These are phyloP conservation scores for Akanthomyces lecanii DNA, from an alignment of 2,329 filamentous ascomycete genomes.

Conservation along the genomic window DNA sequence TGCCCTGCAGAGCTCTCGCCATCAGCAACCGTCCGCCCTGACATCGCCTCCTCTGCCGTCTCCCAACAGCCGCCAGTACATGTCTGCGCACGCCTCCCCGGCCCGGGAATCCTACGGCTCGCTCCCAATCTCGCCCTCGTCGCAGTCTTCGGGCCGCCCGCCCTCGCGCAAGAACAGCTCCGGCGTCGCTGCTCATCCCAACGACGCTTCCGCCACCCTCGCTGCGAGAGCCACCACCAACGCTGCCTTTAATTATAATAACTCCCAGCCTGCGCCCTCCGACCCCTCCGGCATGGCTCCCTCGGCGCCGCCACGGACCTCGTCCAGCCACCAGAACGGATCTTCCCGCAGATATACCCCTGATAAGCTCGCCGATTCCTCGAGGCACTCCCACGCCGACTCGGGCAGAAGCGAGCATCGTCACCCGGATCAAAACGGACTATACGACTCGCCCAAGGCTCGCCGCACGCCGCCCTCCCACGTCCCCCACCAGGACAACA, in stretches of 20 bases:
- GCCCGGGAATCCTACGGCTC: slow-evolving; percentile 56
- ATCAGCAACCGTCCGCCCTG: slow-evolving; percentile 49
- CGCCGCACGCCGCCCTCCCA: slow-evolving; percentile 27
- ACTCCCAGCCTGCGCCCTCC: slow-evolving; percentile 37
- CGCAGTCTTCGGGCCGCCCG: slow-evolving; percentile 42
- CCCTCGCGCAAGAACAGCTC: slow-evolving; percentile 50
- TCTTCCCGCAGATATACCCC: slow-evolving; percentile 44
- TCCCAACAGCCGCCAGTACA: slow-evolving; percentile 48
- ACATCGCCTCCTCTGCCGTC: slow-evolving; percentile 47
- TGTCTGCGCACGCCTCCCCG: slow-evolving; percentile 48
- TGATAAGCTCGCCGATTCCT: slow-evolving; percentile 42
- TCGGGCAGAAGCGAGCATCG: slow-evolving; percentile 31
- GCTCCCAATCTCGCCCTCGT: slow-evolving; percentile 20
- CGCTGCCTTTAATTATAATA: slow-evolving; percentile 37
- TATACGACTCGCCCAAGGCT: slow-evolving; percentile 27
- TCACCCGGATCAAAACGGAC: slow-evolving; percentile 29
- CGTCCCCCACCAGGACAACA: slow-evolving; percentile 34
- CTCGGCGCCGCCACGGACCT: slow-evolving; percentile 74
- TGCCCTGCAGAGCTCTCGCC: slow-evolving; percentile 57
- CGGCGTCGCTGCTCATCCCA: slow-evolving; percentile 32
- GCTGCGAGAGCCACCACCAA: slow-evolving; percentile 45
- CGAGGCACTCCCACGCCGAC: slow-evolving; percentile 37
- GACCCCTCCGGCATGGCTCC: slow-evolving; percentile 59
- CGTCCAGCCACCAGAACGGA: slow-evolving; percentile 56
- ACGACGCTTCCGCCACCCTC: slow-evolving; percentile 41